phyloP scores from a whole-genome alignment of 345 rosid genomes.

The Kandelia obovata region DNA sequence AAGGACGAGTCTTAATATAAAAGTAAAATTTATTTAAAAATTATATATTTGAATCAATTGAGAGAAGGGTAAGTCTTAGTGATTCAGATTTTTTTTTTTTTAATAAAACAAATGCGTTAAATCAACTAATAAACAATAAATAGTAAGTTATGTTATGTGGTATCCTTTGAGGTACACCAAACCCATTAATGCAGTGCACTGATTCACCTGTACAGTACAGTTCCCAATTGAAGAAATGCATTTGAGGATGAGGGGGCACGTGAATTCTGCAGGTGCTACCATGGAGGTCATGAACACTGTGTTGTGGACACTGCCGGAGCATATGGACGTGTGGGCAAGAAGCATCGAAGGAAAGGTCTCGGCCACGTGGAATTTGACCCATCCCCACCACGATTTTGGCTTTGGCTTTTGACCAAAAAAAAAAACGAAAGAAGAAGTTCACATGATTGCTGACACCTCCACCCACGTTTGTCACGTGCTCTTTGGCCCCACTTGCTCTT shows the following conservation, averaged over 20 bases:
- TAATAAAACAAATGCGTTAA: no score
- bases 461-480: constrained; percentile 57
- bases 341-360: constrained; percentile 27
- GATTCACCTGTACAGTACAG: not conserved
- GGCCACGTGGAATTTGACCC: constrained; percentile 42
- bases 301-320: not conserved
- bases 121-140: no score
- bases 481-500: constrained; percentile 20
- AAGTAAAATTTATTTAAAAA: no score
- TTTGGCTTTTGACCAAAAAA: not conserved
- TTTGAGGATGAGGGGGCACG: not conserved
- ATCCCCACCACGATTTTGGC: constrained; percentile 1
- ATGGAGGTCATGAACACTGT: no score
- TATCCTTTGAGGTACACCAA: no score
- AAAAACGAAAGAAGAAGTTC: constrained; percentile 16
- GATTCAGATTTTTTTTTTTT: no score
- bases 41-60: no score
- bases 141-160: no score
- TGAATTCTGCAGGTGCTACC: not conserved
- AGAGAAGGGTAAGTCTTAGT: no score
- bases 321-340: constrained; percentile 41
- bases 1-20: no score
- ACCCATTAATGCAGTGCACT: no score
- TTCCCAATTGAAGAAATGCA: not conserved
- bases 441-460: constrained; percentile 61